Evolutionary conservation across 176 grass and related monocot genomes (phyloP), one percentile per base, ranked within the genome.

Genomic region (Rhynchospora pubera): DNA sequence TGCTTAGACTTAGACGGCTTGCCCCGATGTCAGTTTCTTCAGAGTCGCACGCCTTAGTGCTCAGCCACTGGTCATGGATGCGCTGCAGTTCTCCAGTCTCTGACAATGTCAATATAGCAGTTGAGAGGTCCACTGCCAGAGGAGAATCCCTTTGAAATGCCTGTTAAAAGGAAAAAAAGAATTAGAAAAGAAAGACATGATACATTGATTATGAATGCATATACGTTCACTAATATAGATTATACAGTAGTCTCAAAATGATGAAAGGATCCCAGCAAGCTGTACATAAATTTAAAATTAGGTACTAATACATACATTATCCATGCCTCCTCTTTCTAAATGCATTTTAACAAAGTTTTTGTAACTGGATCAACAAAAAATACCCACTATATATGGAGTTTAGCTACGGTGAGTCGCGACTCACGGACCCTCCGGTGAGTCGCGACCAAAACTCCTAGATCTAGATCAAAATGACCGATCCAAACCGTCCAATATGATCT

Each of bases 131-230:
- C n/a, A 85, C 74, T 64, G 92, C 90, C 28, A 97, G 85, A 22
- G 92, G 88, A 34, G 95, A 94, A 78, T 97, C 95, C 83, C 88
- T 94, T 76, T 92, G 95, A 83, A 97, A 97, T 53, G 95, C 87
- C 95, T 97, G 73, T 13, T 78, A 82, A 62, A 55, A 30, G 61
- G 2, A 39, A 39, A 39, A 39, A 39, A 28, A 62, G 34, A 39
- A 39, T 39, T n/a, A n/a, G n/a, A n/a, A 39, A 39, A 39, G 4
- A 39, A 59, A 81, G 74, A 85, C 62, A 67, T 23, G 19, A 51
- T n/a, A 28, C 47, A 76, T 59, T 67, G 59, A 5, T 63, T 66
- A 6, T 5, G 39, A 34, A 65, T 26, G 21, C 43, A n/a, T 67
- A 60, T 22, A 59, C 1, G 19, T 9, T 7, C 42, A 7, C 22